These are phyloP conservation scores for Suhomyces atakaporum DNA, from an alignment of 1,139 yeast species.

Conservation along the genomic window DNA sequence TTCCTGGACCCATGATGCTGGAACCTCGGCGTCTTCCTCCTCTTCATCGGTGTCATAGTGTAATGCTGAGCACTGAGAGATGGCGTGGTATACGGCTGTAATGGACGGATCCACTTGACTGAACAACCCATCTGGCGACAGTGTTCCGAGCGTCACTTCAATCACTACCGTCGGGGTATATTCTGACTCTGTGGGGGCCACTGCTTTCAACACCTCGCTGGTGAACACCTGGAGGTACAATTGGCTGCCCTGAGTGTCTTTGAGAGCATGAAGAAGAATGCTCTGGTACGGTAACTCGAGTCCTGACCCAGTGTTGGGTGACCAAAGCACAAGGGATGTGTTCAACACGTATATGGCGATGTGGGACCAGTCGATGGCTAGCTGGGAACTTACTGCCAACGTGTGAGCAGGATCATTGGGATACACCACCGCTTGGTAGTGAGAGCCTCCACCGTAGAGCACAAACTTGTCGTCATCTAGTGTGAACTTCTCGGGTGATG, in stretches of 20 bases:
- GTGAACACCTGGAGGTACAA: slow-evolving; percentile 39
- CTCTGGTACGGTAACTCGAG: slow-evolving; percentile 43
- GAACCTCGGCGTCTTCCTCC: slow-evolving; percentile 22
- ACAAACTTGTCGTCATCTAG: slow-evolving; percentile 44
- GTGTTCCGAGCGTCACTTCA: slow-evolving; percentile 13
- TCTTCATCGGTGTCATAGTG: slow-evolving; percentile 36
- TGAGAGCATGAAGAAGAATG: slow-evolving; percentile 43
- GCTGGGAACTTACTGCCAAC: slow-evolving; percentile 15
- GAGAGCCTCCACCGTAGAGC: slow-evolving; percentile 41
- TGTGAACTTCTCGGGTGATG: slow-evolving; percentile 44
- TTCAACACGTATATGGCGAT: slow-evolving; percentile 42
- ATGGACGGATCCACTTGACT: slow-evolving; percentile 14
- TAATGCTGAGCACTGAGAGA: slow-evolving; percentile 42
- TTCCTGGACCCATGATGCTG: slow-evolving; percentile 25
- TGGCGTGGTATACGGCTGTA: slow-evolving; percentile 33
- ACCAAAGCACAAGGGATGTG: slow-evolving; percentile 41
- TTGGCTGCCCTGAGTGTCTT: slow-evolving; percentile 15
- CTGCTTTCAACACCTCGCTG: slow-evolving; percentile 20
- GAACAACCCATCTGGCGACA: too few species aligned
- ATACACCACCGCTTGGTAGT: slow-evolving; percentile 18
- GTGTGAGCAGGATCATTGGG: slow-evolving; percentile 20
- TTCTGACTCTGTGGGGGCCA: slow-evolving; percentile 17
- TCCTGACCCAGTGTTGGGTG: slow-evolving; percentile 29
- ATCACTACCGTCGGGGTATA: slow-evolving; percentile 25
- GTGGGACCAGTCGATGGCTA: slow-evolving; percentile 16